Percentiles rank a stretch among this genome's conserved stretches.
phyloP scores from a whole-genome alignment of 371 early-diverging fungal species.

The Chytridium lagenaria region DNA sequence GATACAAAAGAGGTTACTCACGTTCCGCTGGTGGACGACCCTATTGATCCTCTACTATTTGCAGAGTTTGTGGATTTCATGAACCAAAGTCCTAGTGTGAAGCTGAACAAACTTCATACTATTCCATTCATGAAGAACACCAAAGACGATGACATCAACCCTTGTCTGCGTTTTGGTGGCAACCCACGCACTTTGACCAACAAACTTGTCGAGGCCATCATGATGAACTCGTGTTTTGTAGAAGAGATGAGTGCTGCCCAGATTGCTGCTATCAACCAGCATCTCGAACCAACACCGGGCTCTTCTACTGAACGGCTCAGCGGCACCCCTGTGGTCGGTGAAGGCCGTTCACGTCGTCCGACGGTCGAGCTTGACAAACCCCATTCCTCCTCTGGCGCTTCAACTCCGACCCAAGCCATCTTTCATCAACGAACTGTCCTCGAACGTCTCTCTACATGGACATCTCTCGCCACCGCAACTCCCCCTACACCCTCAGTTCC shows the following conservation, averaged over 20 bases:
- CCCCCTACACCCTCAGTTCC: slow-evolving; percentile 64
- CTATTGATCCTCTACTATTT: slow-evolving; percentile 61
- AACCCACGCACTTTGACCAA: slow-evolving; percentile 84
- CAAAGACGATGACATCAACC: slow-evolving; percentile 86
- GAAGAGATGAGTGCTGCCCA: slow-evolving; percentile 65
- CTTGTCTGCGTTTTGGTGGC: slow-evolving; percentile 88
- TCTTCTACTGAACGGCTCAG: not conserved
- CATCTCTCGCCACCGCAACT: not conserved
- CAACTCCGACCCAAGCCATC: slow-evolving; percentile 34
- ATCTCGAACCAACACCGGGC: slow-evolving; percentile 6
- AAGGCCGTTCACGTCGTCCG: not conserved
- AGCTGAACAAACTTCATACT: slow-evolving; percentile 73
- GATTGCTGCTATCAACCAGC: slow-evolving; percentile 29
- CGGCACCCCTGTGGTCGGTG: not conserved
- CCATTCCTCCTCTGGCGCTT: not conserved
- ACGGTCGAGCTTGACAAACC: not conserved
- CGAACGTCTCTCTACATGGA: slow-evolving; percentile 37
- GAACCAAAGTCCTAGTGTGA: slow-evolving; percentile 61
- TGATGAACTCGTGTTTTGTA: slow-evolving; percentile 76
- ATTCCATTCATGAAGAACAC: slow-evolving; percentile 79
- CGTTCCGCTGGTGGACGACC: not conserved
- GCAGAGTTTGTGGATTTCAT: slow-evolving; percentile 88
- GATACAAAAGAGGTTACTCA: too few relatives aligned
- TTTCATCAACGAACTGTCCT: slow-evolving; percentile 49
- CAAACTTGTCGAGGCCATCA: slow-evolving; percentile 85